phyloP scores from a whole-genome alignment of 805 yeast genomes.

The Nakazawaea anatomiae region DNA sequence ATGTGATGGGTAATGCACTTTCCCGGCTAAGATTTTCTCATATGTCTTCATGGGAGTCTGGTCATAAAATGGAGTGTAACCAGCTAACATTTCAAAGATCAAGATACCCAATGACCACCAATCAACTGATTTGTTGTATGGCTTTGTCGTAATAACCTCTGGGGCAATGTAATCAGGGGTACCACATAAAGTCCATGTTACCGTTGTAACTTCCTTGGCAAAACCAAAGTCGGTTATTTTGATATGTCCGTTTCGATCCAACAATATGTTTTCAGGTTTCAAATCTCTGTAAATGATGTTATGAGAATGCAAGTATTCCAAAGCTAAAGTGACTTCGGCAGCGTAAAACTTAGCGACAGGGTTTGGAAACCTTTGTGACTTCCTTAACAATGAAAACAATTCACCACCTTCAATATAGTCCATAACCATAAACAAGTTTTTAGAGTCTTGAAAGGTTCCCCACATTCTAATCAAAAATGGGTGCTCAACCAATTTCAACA shows the following conservation, averaged over 20 bases:
- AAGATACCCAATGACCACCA: constrained; percentile 64
- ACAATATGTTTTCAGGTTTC: constrained; percentile 54
- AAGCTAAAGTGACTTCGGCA: constrained; percentile 53
- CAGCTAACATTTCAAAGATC: constrained; percentile 57
- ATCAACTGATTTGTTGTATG: constrained; percentile 57
- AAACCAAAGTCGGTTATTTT: constrained; percentile 59
- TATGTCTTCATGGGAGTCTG: constrained; percentile 60
- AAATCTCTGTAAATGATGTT: constrained; percentile 56
- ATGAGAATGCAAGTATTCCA: constrained; percentile 53
- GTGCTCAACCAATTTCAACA: constrained; percentile 52
- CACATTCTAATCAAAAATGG: constrained; percentile 59
- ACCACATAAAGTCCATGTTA: constrained; percentile 58
- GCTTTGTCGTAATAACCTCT: constrained; percentile 58
- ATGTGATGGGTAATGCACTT: constrained; percentile 46
- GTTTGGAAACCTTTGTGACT: constrained; percentile 54
- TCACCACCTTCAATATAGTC: constrained; percentile 64
- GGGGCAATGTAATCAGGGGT: constrained; percentile 64
- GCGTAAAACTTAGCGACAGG: constrained; percentile 63
- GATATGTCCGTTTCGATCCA: constrained; percentile 56
- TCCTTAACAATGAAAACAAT: constrained; percentile 47
- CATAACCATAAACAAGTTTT: constrained; percentile 56
- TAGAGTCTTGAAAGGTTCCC: constrained; percentile 61
- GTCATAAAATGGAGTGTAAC: constrained; percentile 58
- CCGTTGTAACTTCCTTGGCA: constrained; percentile 55
- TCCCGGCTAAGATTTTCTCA: constrained; percentile 51